These are phyloP conservation scores for Suillus occidentalis DNA, from an alignment of 768 basidiomycete genomes.

Conservation along the genomic window DNA sequence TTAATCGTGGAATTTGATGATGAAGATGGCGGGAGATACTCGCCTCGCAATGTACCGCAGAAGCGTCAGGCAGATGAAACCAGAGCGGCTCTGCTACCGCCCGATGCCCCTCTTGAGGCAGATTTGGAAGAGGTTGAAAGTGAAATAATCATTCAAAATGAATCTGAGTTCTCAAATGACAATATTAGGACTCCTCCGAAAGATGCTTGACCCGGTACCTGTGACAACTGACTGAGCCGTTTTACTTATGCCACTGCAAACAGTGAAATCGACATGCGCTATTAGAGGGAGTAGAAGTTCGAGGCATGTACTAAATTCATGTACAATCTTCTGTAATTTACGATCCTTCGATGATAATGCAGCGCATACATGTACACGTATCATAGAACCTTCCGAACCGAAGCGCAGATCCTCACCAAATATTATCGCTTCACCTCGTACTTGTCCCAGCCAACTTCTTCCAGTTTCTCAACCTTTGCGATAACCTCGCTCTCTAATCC, in stretches of 20 bases:
- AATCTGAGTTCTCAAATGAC: not conserved
- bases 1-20: not conserved
- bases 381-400: not conserved
- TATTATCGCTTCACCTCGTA: constrained; percentile 54
- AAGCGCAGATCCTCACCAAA: not conserved
- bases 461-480: constrained; percentile 73
- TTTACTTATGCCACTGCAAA: not conserved
- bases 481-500: constrained; percentile 73
- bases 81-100: not conserved
- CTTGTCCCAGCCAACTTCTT: constrained; percentile 82
- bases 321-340: not conserved
- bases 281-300: not conserved
- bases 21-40: not conserved
- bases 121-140: not conserved
- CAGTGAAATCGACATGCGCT: not conserved
- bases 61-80: no score
- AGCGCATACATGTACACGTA: not conserved
- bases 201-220: not conserved
- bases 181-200: not conserved
- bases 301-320: not conserved
- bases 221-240: not conserved
- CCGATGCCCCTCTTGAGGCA: not conserved
- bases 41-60: not conserved
- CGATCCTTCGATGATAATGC: not conserved
- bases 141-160: not conserved